Evolutionary conservation across 768 basidiomycete species (phyloP).

Genomic region (Tephrocybe sp.): DNA sequence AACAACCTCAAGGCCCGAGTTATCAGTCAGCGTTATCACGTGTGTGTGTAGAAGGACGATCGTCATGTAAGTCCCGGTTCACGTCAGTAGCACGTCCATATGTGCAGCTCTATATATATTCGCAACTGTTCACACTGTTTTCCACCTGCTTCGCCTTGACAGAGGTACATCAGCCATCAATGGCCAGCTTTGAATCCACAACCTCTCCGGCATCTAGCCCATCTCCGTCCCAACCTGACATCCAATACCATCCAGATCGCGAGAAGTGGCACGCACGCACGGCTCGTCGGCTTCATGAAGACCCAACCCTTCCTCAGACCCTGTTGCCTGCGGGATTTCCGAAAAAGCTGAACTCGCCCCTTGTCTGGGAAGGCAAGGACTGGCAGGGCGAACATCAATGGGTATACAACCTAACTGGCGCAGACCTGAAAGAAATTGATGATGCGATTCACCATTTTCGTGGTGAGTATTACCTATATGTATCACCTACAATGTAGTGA

Average conservation of each 20-base stretch:
- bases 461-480: slow-evolving; percentile 14
- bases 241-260: slow-evolving; percentile 37
- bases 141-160: background rate
- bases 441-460: slow-evolving; percentile 33
- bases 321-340: slow-evolving; percentile 38
- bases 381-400: slow-evolving; percentile 40
- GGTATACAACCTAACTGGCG: slow-evolving; percentile 33
- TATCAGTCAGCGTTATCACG: no score
- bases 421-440: slow-evolving; percentile 36
- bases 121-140: background rate
- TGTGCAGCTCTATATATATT: background rate
- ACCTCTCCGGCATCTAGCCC: no score
- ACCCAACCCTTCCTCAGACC: slow-evolving; percentile 28
- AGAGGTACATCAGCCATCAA: no score
- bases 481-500: background rate
- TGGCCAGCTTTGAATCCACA: no score
- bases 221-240: slow-evolving; percentile 34
- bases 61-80: background rate
- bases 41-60: no score
- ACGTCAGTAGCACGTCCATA: background rate
- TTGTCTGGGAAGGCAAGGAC: slow-evolving; percentile 46
- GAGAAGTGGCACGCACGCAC: slow-evolving; percentile 39
- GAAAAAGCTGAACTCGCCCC: slow-evolving; percentile 29
- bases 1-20: no score
- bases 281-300: slow-evolving; percentile 31